Evolutionary conservation across 2,329 filamentous ascomycete genomes (phyloP).

Genomic region (Xylariaceae sp.): DNA sequence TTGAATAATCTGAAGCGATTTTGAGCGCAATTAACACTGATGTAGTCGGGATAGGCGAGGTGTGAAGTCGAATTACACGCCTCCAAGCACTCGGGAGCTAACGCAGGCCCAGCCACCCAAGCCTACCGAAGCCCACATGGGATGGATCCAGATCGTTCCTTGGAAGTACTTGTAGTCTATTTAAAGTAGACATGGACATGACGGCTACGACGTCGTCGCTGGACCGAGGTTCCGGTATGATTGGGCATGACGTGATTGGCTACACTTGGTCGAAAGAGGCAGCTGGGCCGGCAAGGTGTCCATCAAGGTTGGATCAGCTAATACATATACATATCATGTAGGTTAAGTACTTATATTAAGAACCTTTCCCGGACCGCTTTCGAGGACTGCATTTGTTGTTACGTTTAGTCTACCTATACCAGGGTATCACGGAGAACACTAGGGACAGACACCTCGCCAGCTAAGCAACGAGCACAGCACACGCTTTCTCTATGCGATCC

Average conservation of each 20-base stretch:
- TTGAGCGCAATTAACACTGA: no score
- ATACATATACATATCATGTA: no score
- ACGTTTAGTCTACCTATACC: no score
- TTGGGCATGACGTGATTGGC: constrained; percentile 22
- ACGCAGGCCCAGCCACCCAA: constrained; percentile 22
- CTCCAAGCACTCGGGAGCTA: constrained; percentile 17
- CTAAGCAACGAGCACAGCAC: no score
- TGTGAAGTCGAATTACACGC: constrained; percentile 19
- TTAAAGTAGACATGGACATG: background rate
- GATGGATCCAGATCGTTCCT: constrained; percentile 1
- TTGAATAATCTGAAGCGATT: no score
- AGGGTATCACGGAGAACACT: no score
- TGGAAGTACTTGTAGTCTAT: background rate
- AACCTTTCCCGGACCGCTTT: no score
- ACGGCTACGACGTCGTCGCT: background rate
- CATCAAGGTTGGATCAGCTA: constrained; percentile 17
- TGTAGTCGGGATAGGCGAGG: constrained; percentile 7
- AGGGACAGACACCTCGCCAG: no score
- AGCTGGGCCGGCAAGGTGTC: constrained; percentile 22
- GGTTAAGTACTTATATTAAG: no score
- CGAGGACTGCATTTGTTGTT: no score
- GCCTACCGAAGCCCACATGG: background rate
- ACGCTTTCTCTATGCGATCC: no score
- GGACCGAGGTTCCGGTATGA: background rate
- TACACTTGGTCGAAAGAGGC: constrained; percentile 5